Percentiles rank a stretch among this genome's conserved stretches.
These are phyloP conservation scores for Gastrolobium bilobum DNA, from an alignment of 306 rosid species.

Conservation along the genomic window DNA sequence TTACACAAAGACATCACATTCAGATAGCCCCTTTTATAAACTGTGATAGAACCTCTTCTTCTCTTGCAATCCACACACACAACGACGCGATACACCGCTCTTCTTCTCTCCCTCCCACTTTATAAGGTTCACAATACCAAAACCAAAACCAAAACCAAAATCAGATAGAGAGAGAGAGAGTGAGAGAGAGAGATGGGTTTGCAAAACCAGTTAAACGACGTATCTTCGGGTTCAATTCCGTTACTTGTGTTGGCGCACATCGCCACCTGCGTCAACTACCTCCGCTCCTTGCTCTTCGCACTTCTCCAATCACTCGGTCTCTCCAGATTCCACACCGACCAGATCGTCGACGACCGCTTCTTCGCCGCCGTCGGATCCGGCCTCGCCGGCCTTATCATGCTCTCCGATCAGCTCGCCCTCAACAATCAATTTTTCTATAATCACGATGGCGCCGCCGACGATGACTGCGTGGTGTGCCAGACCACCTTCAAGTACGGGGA, in stretches of 20 bases:
- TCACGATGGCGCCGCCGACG: slow-evolving; percentile 6
- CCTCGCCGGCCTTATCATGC: slow-evolving; percentile 65
- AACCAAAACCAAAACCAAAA: not conserved
- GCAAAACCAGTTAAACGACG: slow-evolving; percentile 79
- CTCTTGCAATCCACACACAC: slow-evolving; percentile 33
- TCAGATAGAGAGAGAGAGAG: too few species aligned
- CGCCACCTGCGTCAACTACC: slow-evolving; percentile 67
- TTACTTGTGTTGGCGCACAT: slow-evolving; percentile 65
- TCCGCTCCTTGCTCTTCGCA: slow-evolving; percentile 62
- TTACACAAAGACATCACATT: not conserved
- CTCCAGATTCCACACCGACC: slow-evolving; percentile 47
- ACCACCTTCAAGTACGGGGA: slow-evolving; percentile 63
- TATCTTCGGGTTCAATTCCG: slow-evolving; percentile 89
- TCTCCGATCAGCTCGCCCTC: slow-evolving; percentile 80
- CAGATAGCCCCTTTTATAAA: slow-evolving; percentile 26
- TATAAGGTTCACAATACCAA: not conserved
- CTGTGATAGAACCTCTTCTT: not conserved
- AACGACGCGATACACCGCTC: slow-evolving; percentile 19
- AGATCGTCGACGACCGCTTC: slow-evolving; percentile 55
- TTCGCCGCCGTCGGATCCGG: slow-evolving; percentile 71
- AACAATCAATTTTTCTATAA: slow-evolving; percentile 58
- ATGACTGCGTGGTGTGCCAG: slow-evolving; percentile 76
- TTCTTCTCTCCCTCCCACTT: slow-evolving; percentile 14
- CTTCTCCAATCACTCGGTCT: slow-evolving; percentile 64
- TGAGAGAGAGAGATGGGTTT: slow-evolving; percentile 63